Base-by-base conservation (phyloP, 1,284 basidiomycete species). In the Pseudozyma sp. region DNA sequence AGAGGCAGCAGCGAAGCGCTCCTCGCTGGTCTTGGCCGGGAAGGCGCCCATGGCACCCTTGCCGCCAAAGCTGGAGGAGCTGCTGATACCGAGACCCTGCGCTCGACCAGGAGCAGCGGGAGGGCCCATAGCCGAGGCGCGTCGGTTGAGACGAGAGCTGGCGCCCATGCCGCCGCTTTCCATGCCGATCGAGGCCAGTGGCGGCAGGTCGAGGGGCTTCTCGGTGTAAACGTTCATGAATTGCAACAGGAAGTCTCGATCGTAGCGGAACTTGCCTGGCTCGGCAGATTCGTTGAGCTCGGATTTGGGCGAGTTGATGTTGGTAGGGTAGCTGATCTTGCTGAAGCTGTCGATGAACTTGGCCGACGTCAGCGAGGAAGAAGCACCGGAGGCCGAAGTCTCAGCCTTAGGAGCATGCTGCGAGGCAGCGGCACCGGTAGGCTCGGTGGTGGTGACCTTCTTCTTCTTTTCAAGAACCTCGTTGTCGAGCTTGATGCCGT, bases 201-300 rank as follows among this genome's bases (percentile, higher is more conserved):
- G 90, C 37, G 95, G 94, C 30, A 98, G 90, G 59, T 89, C 89
- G 61, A 92, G 92, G 0, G 97, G 96, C 86, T 94, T 96, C 86
- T 97, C 95, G 85, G 91, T 93, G 88, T 94, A 99, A 60, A 97
- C 87, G 42, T 87, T 87, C 94, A 97, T 97, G 87, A 99, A 99
- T 84, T 99, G 97, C 72, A 99, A 86, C 34, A 99, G 88, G 90
- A 99, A 99, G 46, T 96, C 94, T 51, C 96, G 94, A 85, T 98
- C 94, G 85, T 99, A 99, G 79, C 95, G 91, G 88, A 94, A 97
- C 86, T 94, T 96, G 80, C 95, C 94, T 80, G 92, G 91, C 65
- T 86, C 82, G 16, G 91, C 91, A 66, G 91, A 89, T 64, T 89
- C 87, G 85, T 97, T 98, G 78, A 98, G 90, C 80, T 94, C 92